A percentile compares a stretch with the other conserved stretches of the same genome.
Conservation (phyloP, 495 filamentous ascomycete species). For the Penicillium parvum region DNA sequence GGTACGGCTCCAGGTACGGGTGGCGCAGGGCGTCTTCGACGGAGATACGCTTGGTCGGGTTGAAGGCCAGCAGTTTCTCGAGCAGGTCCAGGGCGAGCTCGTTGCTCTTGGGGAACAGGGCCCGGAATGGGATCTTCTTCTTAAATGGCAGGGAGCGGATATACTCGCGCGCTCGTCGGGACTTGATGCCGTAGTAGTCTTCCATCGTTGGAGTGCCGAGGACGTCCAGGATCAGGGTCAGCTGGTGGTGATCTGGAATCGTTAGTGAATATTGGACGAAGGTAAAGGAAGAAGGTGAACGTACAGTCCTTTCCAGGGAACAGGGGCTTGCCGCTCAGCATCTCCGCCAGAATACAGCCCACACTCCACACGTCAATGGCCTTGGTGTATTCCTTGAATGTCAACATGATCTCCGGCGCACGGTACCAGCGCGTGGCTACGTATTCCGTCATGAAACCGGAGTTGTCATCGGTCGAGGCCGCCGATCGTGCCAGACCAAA, state of each 20-base stretch:
- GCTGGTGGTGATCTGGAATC: constrained; percentile 84
- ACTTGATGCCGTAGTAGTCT: constrained; percentile 99
- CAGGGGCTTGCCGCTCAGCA: constrained; percentile 96
- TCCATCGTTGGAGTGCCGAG: constrained; percentile 99
- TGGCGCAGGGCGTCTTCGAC: constrained; percentile 97
- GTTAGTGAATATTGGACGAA: neutral
- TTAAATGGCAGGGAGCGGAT: constrained; percentile 99
- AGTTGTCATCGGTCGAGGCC: constrained; percentile 94
- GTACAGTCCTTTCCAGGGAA: constrained; percentile 99
- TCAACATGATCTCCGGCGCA: constrained; percentile 99
- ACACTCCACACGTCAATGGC: constrained; percentile 99
- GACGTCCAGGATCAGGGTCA: constrained; percentile 96
- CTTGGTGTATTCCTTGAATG: constrained; percentile 99
- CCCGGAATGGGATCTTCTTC: constrained; percentile 98
- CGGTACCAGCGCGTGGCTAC: constrained; percentile 99
- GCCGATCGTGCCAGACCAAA: constrained; percentile 94
- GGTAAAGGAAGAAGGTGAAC: constrained; percentile 30
- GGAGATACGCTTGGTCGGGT: constrained; percentile 96
- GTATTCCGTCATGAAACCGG: constrained; percentile 99
- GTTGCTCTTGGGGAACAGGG: constrained; percentile 95
- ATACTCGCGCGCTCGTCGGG: constrained; percentile 94
- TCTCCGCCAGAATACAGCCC: constrained; percentile 98
- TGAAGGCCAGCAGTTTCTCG: constrained; percentile 95
- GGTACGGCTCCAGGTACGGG: constrained; percentile 97
- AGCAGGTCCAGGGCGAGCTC: constrained; percentile 90